These are phyloP conservation scores for Aspergillus nanangensis DNA, from an alignment of 495 filamentous ascomycete species.

Conservation along the genomic window DNA sequence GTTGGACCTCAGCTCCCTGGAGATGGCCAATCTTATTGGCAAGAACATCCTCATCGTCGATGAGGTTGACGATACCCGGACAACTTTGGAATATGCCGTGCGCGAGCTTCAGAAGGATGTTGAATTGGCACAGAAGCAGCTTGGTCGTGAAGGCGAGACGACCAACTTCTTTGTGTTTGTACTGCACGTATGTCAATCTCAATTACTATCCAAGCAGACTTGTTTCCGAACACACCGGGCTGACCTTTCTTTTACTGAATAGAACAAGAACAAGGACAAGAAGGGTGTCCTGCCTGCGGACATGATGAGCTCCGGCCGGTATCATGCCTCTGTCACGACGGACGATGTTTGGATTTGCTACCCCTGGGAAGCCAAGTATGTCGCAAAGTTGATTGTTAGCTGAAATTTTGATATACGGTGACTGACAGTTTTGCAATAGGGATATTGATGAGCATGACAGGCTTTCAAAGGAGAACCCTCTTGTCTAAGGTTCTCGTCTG, in stretches of 20 bases:
- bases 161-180: slow-evolving; percentile 93
- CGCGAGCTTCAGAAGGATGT: slow-evolving; percentile 96
- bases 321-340: slow-evolving; percentile 83
- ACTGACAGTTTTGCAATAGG: slow-evolving; percentile 31
- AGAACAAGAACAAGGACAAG: slow-evolving; percentile 97
- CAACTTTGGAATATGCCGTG: slow-evolving; percentile 95
- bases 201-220: too few species aligned
- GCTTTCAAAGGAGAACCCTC: slow-evolving; percentile 53
- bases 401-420: neutral
- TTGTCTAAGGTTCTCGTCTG: slow-evolving; percentile 4
- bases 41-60: slow-evolving; percentile 98
- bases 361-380: slow-evolving; percentile 92
- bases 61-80: slow-evolving; percentile 97
- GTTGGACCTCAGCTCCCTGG: slow-evolving; percentile 84
- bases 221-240: too few species aligned
- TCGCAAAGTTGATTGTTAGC: slow-evolving; percentile 5
- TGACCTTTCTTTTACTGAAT: slow-evolving; percentile 4
- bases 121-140: slow-evolving; percentile 66
- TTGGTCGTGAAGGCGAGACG: slow-evolving; percentile 64
- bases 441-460: slow-evolving; percentile 92
- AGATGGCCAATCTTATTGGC: slow-evolving; percentile 89
- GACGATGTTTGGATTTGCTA: slow-evolving; percentile 97
- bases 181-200: slow-evolving; percentile 67
- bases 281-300: slow-evolving; percentile 80
- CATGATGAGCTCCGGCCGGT: slow-evolving; percentile 70